Evolutionary conservation across 2,329 filamentous ascomycete species (phyloP), one percentile per base, ranked within the genome.

Genomic region (Talaromyces marneffei): DNA sequence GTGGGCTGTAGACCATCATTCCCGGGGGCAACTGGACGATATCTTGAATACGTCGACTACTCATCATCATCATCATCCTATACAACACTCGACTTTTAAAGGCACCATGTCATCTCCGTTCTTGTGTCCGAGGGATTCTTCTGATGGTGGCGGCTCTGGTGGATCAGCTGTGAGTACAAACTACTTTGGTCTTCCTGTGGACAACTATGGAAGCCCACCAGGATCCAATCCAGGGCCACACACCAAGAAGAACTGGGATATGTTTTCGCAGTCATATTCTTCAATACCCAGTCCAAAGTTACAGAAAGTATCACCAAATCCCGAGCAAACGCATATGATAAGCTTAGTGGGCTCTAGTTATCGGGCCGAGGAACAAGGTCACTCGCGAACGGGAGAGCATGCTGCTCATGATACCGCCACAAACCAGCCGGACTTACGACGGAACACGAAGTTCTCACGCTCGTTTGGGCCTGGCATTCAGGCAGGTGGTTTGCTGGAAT

Each of bases 101-200:
- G 82, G 83, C 65, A 83, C 86, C 69, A 71, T 79, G 23, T 75
- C 81, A 35, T 80, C 83, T 2, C 83, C 83, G 5, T 81, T 78
- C 63, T 71, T 81, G 5, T 82, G 83, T 33, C 52, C 69, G 4
- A 78, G 80, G 42, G 70, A 70, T 64, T 77, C 82, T 1, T 78
- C 86, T 9, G 66, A 67, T 33, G 35, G 59, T 25, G 58, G 63
- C 29, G 33, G 46, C 37, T 63, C 64, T 64, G 66, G 72, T 66
- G 65, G 65, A 46, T 68, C 70, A 55, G 70, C 74, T 20, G 73
- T 82, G 25, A 93, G 90, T 71, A 90, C 91, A 12, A 95, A 92
- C 72, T 96, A 96, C 75, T 96, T 96, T 72, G 90, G 89, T 60
- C 84, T 95, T 63, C 80, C 86, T 31, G 78, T 90, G 64, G 87